A percentile compares a stretch with the other conserved stretches of the same genome.
Conservation (phyloP, 352 stramenopile species). For the Phytophthora pistaciae region DNA sequence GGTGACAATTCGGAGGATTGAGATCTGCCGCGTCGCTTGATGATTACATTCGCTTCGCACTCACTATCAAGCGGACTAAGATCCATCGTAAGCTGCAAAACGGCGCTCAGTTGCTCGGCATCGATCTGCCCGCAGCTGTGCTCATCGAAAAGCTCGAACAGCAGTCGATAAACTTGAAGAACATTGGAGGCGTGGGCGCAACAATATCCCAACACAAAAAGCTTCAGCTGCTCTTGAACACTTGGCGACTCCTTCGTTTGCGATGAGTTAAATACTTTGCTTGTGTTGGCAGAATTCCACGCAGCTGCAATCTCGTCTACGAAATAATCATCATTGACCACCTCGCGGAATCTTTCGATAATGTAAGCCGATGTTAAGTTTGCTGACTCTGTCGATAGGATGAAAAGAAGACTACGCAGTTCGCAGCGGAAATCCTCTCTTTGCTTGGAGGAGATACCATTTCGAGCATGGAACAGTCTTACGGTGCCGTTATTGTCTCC, state of each 20-base stretch:
- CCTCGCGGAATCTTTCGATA: conserved; percentile 5
- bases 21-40: conserved; percentile 4
- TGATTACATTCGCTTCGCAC: conserved; percentile 18
- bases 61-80: conserved; percentile 27
- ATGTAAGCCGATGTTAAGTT: background rate
- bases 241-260: background rate
- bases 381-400: background rate
- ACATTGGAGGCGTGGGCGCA: conserved; percentile 35
- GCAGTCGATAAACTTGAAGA: conserved; percentile 41
- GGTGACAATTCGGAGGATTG: conserved; percentile 16
- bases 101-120: conserved; percentile 13
- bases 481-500: background rate
- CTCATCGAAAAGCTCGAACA: conserved; percentile 58
- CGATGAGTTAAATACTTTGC: background rate
- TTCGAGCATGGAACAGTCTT: background rate
- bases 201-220: conserved; percentile 43
- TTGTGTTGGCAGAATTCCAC: background rate
- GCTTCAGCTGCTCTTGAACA: conserved; percentile 17
- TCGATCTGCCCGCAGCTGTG: conserved; percentile 35
- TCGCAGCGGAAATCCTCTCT: conserved; percentile 9
- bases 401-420: conserved; percentile 13
- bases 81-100: conserved; percentile 19
- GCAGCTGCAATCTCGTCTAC: background rate
- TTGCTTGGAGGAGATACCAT: background rate
- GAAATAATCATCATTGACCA: conserved; percentile 17